A percentile compares a stretch with the other conserved stretches of the same genome.
These are phyloP conservation scores for Heterobasidion parviporum DNA, from an alignment of 1,284 basidiomycete species.

Conservation along the genomic window DNA sequence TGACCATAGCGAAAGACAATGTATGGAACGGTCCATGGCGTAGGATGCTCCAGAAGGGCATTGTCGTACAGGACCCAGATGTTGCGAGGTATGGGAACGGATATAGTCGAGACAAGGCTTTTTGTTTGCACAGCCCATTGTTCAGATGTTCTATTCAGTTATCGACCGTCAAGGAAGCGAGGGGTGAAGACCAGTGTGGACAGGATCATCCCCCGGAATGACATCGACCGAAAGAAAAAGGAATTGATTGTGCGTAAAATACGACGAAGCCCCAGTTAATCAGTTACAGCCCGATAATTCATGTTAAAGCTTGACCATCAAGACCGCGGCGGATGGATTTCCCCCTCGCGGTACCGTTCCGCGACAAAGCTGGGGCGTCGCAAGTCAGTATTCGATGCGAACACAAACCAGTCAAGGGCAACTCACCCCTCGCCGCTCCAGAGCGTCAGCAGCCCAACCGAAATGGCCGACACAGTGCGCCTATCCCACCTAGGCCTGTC, in stretches of 20 bases:
- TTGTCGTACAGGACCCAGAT: no score
- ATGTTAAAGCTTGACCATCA: not conserved
- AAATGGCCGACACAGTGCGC: constrained; percentile 53
- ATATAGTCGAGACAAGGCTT: no score
- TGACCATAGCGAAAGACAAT: no score
- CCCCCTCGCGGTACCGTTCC: not conserved
- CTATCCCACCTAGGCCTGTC: constrained; percentile 62
- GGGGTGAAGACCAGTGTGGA: no score
- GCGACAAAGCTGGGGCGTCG: not conserved
- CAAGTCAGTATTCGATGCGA: not conserved
- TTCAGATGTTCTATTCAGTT: no score
- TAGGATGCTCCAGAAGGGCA: no score
- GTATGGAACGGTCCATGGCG: no score
- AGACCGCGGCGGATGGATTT: not conserved
- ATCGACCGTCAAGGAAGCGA: no score
- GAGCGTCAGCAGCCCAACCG: constrained; percentile 56
- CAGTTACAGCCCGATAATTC: not conserved
- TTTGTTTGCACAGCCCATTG: no score
- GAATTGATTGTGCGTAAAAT: not conserved
- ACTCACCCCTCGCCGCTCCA: constrained; percentile 67
- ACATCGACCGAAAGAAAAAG: not conserved
- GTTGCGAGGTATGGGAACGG: no score
- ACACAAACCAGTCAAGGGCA: not conserved
- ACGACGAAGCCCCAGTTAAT: not conserved
- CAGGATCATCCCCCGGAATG: not conserved